Conservation (phyloP, 352 stramenopile genomes). For the Phytophthora lateralis region DNA sequence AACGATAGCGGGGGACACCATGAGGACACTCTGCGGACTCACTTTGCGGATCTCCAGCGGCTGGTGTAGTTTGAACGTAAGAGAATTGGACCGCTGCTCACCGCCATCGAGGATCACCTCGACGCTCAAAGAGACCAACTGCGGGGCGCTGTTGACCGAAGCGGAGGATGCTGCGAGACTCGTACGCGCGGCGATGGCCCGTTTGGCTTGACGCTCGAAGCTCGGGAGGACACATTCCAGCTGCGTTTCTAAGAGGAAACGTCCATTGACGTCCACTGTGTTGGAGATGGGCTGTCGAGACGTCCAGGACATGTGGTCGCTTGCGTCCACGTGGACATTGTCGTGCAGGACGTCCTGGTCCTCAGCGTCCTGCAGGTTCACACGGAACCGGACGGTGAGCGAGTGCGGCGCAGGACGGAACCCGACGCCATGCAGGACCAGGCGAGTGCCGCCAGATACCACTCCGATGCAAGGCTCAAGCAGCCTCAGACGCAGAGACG, state of each 20-base stretch:
- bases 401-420: conserved; percentile 69
- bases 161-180: conserved; percentile 51
- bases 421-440: conserved; percentile 65
- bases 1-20: conserved; percentile 44
- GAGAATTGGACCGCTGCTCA: conserved; percentile 54
- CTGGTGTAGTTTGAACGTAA: conserved; percentile 59
- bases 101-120: conserved; percentile 64
- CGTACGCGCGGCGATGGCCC: conserved; percentile 41
- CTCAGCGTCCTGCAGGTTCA: conserved; percentile 32
- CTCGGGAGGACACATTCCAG: conserved; percentile 61
- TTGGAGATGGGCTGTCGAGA: conserved; percentile 4
- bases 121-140: conserved; percentile 54
- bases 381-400: conserved; percentile 62
- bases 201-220: conserved; percentile 46
- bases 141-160: conserved; percentile 47
- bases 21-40: conserved; percentile 62
- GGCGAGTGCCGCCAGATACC: conserved; percentile 49
- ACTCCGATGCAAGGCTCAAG: conserved; percentile 56
- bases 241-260: conserved; percentile 64
- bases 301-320: conserved; percentile 5
- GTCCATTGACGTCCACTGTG: conserved; percentile 45
- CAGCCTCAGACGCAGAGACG: conserved; percentile 49
- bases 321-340: conserved; percentile 1
- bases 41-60: conserved; percentile 53
- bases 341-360: background rate